Base-by-base conservation (phyloP, 2,329 filamentous ascomycete species). In the Tolypocladium paradoxum region DNA sequence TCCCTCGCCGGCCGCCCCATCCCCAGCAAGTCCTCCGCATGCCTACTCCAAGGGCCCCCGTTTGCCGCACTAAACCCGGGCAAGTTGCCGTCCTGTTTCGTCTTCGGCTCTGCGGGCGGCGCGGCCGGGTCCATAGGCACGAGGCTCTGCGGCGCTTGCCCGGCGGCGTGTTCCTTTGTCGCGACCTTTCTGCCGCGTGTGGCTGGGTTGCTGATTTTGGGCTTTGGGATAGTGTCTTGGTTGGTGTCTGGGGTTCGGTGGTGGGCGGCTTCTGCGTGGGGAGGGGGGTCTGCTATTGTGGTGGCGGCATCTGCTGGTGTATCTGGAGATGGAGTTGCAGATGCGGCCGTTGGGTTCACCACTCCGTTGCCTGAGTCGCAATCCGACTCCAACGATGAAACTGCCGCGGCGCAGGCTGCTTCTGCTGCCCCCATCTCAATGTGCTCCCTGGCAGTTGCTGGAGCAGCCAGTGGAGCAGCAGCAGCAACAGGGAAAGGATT, bases 41-140 rank as follows among this genome's bases (percentile, higher is more conserved):
- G 84, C 27, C 75, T 77, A 59, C 83, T 87, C 85, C 85, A 88
- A 0, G 85, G 79, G 3, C 84, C 84, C 18, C 78, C 71, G 58
- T 78, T 79, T 3, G 73, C 75, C 60, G 71, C 76, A 2, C 68
- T 68, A 53, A 79, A 77, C 2, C 71, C 72, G 11, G 73, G 70
- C 54, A 75, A 62, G n/a, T 55, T 58, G 62, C 56, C 24, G 22
- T 22, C 48, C 22, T 20, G 27, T 52, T 18, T 43, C n/a, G n/a
- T n/a, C 40, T 33, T 54, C 50, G 49, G 58, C 33, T 43, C 29
- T 1, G 48, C 38, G 24, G 33, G 27, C 24, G 57, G 43, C 14
- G 55, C 54, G 18, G 61, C 55, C 11, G 67, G 59, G 35, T 69
- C 68, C 18, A 69, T 60, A 3, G 70, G 68, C 7, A 75, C 58